Conservation (phyloP, 345 rosid genomes). For the Eucalyptus erythrocorys region DNA sequence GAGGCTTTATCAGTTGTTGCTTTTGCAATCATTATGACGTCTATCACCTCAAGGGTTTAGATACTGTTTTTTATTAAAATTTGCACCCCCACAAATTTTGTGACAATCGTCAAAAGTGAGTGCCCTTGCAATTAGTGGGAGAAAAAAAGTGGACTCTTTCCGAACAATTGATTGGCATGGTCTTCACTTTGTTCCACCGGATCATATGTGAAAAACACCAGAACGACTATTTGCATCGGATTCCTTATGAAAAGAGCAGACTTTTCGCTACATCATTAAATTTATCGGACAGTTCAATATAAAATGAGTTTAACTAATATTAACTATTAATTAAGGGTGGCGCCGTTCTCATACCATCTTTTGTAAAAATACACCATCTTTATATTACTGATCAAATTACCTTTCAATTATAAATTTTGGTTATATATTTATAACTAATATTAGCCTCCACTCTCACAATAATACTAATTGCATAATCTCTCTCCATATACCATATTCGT, state of each 20-base stretch:
- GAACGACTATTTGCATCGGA: background rate
- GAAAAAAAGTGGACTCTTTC: background rate
- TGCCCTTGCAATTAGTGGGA: background rate
- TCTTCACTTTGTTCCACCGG: background rate
- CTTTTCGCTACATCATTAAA: background rate
- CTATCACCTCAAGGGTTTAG: background rate
- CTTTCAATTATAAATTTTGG: background rate
- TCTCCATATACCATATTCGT: background rate
- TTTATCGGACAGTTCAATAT: background rate
- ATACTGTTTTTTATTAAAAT: background rate
- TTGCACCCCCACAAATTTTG: background rate
- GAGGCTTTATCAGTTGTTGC: background rate
- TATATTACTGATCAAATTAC: background rate
- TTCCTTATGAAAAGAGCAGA: background rate
- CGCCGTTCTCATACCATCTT: background rate
- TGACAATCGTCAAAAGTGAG: background rate
- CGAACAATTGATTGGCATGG: background rate
- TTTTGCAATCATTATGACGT: background rate
- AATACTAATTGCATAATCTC: background rate
- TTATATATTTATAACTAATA: background rate
- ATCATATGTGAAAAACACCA: background rate
- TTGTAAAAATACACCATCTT: background rate
- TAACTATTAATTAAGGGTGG: background rate
- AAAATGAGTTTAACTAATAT: background rate
- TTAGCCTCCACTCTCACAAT: background rate